Evolutionary conservation across 2,329 filamentous ascomycete species (phyloP).

Genomic region (Chlorencoelia australis): DNA sequence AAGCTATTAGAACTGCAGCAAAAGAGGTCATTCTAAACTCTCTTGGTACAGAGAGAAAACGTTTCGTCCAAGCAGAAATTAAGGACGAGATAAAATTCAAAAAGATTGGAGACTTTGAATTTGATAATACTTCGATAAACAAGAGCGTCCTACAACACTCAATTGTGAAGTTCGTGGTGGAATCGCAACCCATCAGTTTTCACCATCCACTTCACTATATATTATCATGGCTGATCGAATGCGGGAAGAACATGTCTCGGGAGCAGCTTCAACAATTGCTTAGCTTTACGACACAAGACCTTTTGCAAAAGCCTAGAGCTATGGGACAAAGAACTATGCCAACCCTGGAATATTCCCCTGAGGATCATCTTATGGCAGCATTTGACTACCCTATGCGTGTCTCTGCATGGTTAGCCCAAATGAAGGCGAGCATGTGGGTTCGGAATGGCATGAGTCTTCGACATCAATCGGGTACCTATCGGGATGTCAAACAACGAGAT

Average conservation of each 20-base stretch:
- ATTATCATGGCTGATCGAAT: slow-evolving; percentile 89
- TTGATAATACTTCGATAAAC: slow-evolving; percentile 41
- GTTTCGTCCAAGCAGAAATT: slow-evolving; percentile 81
- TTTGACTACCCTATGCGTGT: slow-evolving; percentile 92
- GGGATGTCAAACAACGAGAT: slow-evolving; percentile 79
- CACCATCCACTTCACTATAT: slow-evolving; percentile 96
- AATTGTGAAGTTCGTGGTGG: slow-evolving; percentile 80
- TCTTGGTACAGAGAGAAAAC: slow-evolving; percentile 73
- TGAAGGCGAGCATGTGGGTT: slow-evolving; percentile 98
- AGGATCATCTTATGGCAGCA: slow-evolving; percentile 75
- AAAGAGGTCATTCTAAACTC: slow-evolving; percentile 84
- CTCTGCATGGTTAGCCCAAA: slow-evolving; percentile 93
- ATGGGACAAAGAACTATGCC: slow-evolving; percentile 49
- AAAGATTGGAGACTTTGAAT: slow-evolving; percentile 65
- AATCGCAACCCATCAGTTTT: slow-evolving; percentile 88
- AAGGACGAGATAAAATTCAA: slow-evolving; percentile 83
- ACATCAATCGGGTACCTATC: slow-evolving; percentile 90
- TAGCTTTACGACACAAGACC: slow-evolving; percentile 59
- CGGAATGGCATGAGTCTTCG: slow-evolving; percentile 91
- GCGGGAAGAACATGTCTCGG: slow-evolving; percentile 63
- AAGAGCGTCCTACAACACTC: slow-evolving; percentile 36
- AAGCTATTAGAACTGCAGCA: slow-evolving; percentile 63
- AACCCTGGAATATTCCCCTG: slow-evolving; percentile 47
- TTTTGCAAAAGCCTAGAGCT: slow-evolving; percentile 53
- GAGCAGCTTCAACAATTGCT: slow-evolving; percentile 60